Percentiles rank a stretch among this genome's conserved stretches.
phyloP scores from a whole-genome alignment of 257 asterid genomes.

The Nicotiana obtusifolia region DNA sequence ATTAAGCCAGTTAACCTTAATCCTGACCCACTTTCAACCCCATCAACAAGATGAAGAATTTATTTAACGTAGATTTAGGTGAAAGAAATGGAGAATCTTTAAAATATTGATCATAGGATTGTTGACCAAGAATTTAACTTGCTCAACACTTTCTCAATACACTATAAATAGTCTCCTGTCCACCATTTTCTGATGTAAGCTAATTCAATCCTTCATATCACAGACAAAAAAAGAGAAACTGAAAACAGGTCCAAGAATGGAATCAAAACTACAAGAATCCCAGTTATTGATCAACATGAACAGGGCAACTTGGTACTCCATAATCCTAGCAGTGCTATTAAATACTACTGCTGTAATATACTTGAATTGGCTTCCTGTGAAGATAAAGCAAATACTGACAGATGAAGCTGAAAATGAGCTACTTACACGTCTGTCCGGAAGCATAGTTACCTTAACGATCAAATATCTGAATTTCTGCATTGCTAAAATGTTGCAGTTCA shows the following conservation, averaged over 20 bases:
- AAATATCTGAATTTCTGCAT: slow-evolving; percentile 22
- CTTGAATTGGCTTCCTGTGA: not conserved
- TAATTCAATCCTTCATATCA: not conserved
- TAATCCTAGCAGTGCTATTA: slow-evolving; percentile 5
- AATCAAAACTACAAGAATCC: not conserved
- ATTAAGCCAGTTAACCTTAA: not conserved
- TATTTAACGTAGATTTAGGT: not conserved
- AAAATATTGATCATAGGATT: not conserved
- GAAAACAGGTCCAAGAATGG: slow-evolving; percentile 5
- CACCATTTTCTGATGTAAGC: not conserved
- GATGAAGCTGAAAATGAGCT: slow-evolving; percentile 4
- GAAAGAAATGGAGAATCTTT: not conserved
- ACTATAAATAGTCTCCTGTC: not conserved
- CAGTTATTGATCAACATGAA: not conserved
- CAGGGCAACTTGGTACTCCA: not conserved
- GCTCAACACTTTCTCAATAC: not conserved
- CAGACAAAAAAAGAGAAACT: not conserved
- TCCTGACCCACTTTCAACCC: not conserved
- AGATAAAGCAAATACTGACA: not conserved
- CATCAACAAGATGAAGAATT: not conserved
- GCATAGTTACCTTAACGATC: not conserved
- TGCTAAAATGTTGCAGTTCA: slow-evolving; percentile 11
- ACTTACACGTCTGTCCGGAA: not conserved
- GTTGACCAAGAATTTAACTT: not conserved
- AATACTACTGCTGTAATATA: not conserved